Evolutionary conservation across 306 rosid species (phyloP), one percentile per base, ranked within the genome.

Genomic region (Vicia sativa): DNA sequence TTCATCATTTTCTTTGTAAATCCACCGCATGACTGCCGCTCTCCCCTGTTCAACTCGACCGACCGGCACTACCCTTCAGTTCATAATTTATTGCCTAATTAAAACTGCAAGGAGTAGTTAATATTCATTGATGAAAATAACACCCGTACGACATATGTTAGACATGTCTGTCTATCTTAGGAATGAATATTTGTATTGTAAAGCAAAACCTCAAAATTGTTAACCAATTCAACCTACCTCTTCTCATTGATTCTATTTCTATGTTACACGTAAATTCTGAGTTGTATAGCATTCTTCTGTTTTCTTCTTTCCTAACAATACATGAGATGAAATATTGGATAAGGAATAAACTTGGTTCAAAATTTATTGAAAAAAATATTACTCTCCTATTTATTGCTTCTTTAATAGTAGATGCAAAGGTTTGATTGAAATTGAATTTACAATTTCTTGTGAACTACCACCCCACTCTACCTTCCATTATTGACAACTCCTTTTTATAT

Each of bases 161-260:
- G 35, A 29, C 7, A 29, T 28, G 26, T 23, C 26, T 2, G n/a
- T n/a, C n/a, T n/a, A 23, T 23, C 26, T 23, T 23, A 23, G 26
- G 26, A 1, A 28, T 28, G 34, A 28, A 6, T 28, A 4, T 28
- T 28, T 28, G 4, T 3, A 28, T 28, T 28, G 79, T 78, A 7
- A 67, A 39, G 42, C 38, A 58, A 44, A 42, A 41, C 12, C 19
- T 42, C 5, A 56, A 42, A 59, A 18, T 13, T 6, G 67, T 25
- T 76, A 58, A 76, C 76, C 72, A 70, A 76, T 70, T 62, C 43
- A 48, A 69, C 52, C 80, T 66, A 69, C 58, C n/a, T 18, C n/a
- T 21, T 21, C 31, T 21, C 8, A 28, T 6, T 31, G 37, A 42
- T 10, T 26, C 37, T 18, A 1, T 16, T n/a, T n/a, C n/a, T n/a